Percentiles rank a stretch among this genome's conserved stretches.
Evolutionary conservation across 768 basidiomycete genomes (phyloP).

Genomic region (Xerocomus potaroensis): DNA sequence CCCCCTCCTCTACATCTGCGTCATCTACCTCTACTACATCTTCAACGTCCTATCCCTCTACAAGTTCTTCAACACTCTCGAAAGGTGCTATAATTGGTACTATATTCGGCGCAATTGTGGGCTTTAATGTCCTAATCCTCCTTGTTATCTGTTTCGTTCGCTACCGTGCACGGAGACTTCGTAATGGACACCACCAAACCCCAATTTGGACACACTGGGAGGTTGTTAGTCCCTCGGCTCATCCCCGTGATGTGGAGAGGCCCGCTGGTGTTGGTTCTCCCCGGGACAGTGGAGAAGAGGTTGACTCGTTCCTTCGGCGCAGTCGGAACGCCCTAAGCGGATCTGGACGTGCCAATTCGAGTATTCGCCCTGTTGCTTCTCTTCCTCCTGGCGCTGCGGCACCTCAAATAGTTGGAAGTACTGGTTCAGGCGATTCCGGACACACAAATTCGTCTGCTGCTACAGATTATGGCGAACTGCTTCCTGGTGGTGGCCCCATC

Average conservation of each 20-base stretch:
- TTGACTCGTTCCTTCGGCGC: conserved; percentile 56
- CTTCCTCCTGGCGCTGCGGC: conserved; percentile 33
- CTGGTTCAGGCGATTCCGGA: conserved; percentile 36
- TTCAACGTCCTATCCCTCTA: conserved; percentile 19
- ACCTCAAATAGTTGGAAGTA: conserved; percentile 36
- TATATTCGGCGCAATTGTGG: conserved; percentile 51
- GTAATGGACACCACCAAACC: conserved; percentile 19
- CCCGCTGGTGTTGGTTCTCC: conserved; percentile 64
- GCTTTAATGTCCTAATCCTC: conserved; percentile 54
- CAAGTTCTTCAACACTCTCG: conserved; percentile 29
- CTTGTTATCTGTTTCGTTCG: conserved; percentile 34
- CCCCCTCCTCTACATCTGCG: conserved; percentile 25
- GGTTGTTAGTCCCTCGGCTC: conserved; percentile 33
- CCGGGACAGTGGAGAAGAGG: conserved; percentile 65
- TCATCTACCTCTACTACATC: conserved; percentile 24
- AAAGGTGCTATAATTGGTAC: conserved; percentile 31
- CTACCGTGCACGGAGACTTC: conserved; percentile 20
- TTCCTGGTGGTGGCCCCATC: conserved; percentile 31
- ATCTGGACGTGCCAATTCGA: conserved; percentile 11
- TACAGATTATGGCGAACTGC: conserved; percentile 34
- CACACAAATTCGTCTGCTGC: conserved; percentile 37
- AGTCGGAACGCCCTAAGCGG: conserved; percentile 23
- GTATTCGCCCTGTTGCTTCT: conserved; percentile 20
- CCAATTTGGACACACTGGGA: conserved; percentile 43
- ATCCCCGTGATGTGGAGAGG: conserved; percentile 28